Conservation (phyloP, 164 flowering plant species). For the Nymphaea colorata region DNA sequence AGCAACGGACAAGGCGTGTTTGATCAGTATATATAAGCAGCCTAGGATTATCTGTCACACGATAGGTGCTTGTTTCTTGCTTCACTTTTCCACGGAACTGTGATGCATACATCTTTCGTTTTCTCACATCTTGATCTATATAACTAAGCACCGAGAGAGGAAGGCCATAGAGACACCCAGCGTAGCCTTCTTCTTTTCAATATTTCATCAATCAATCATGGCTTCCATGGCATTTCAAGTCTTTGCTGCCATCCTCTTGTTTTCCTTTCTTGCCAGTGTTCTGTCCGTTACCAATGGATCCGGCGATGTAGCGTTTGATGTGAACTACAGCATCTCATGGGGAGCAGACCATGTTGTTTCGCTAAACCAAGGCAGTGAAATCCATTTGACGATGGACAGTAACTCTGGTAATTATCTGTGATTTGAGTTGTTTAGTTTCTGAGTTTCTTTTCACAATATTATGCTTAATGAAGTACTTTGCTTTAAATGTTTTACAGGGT, state of each 20-base stretch:
- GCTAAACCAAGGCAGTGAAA: slow-evolving; percentile 21
- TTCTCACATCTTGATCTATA: no score
- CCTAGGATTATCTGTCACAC: no score
- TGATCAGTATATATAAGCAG: no score
- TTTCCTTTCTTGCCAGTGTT: slow-evolving; percentile 3
- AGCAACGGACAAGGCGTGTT: no score
- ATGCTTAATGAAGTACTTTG: no score
- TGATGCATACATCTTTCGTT: not conserved
- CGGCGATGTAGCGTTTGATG: slow-evolving; percentile 12
- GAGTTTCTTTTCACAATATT: not conserved
- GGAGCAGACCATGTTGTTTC: slow-evolving; percentile 26
- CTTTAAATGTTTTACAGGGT: slow-evolving; percentile 17
- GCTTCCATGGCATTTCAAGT: no score
- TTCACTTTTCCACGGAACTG: no score
- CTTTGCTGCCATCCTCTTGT: not conserved
- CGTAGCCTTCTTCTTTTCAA: no score
- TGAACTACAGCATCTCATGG: slow-evolving; percentile 28
- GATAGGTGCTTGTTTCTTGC: no score
- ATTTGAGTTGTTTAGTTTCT: not conserved
- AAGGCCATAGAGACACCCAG: no score
- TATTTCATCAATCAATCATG: no score
- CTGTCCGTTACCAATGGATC: not conserved
- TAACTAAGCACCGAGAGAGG: no score
- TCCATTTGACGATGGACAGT: slow-evolving; percentile 40
- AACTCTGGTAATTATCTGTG: slow-evolving; percentile 19